Base-by-base conservation (phyloP, 129 eudicot species). In the Arctium lappa region DNA sequence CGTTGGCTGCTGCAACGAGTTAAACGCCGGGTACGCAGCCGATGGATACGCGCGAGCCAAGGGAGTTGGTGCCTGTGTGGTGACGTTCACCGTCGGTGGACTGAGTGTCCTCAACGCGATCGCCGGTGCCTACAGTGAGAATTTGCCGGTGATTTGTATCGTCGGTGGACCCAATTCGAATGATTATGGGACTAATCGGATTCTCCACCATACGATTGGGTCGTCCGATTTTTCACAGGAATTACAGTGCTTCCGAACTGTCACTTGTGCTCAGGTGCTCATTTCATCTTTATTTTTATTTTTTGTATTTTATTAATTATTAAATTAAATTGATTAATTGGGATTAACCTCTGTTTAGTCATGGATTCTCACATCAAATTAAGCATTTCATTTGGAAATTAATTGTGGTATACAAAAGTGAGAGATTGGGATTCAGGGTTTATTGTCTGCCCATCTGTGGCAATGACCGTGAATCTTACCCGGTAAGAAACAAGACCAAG, bases 21-120 rank as follows among this genome's bases (percentile, higher is more conserved):
- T 94, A 27, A 94, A 94, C 87, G 98, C 97, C 15, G 98, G 98
- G 1, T 94, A 94, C 66, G 98, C 97, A 0, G 98, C 98, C 9
- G 98, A 94, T 72, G 98, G 98, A 0, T 94, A 91, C 88, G 98
- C 98, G 0, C 89, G 98, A 0, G 90, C 97, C 1, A 89, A 88
- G 33, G 98, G 98, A 0, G 95, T 94, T 0, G 98, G 98, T 6
- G 98, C 98, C 3, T 94, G 98, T 56, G 98, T 88, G 8, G 98
- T 94, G 34, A 94, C 98, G 32, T 94, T 94, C 85, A 94, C 98
- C 0, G 98, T 94, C 7, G 98, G 98, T 73, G 98, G 98, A 34
- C 86, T 94, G 27, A 94, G 98, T 72, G 94, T 94, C 16, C 79
- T 94, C 18, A 94, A 94, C 84, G 98, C 98, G 1, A 91, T 94